Base-by-base conservation (phyloP, 108 stramenopile species). In the Nitzschia sp. region DNA sequence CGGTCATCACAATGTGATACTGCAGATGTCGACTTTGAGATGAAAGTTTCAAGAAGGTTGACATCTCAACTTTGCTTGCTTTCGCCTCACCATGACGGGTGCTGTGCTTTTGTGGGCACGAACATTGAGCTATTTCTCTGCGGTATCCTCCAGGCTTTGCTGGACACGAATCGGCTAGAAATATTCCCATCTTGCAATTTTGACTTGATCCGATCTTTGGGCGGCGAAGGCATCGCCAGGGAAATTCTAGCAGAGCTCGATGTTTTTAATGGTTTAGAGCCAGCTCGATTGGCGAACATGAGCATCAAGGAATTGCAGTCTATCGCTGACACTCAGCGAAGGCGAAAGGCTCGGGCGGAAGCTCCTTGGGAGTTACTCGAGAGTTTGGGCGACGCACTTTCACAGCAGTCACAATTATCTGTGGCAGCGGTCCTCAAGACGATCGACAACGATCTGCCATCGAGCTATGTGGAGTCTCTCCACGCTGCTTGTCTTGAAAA, bases 91-190 rank as follows among this genome's bases (percentile, higher is more conserved):
- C 49, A 54, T 51, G 29, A 57, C 2, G 28, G 6, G 27, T 72
- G 66, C 38, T 24, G 33, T 34, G 33, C 15, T 4, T 66, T 78
- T 32, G 66, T 78, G 17, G 19, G 17, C 28, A 34, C 35, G 9
- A 29, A 72, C 17, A 30, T 60, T 2, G 60, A 78, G 3, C 24
- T 18, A 3, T 46, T 71, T 8, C 29, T 72, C 13, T 46, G 25
- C 31, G 30, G 29, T 17, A 18, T 61, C 29, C 13, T 78, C 3
- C 45, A 61, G 6, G 23, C 56, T 25, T 42, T 78, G 21, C 30
- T 78, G 2, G 66, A 72, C 68, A 63, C 77, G 3, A 53, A 47
- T 28, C 64, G 64, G 25, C 61, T 78, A 1, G 77, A 72, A 24
- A 34, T 35, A 26, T 68, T 63, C 36, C 77, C 77, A 17, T 68